Conservation (phyloP, 2,329 filamentous ascomycete genomes). For the Aureobasidium sp. region DNA sequence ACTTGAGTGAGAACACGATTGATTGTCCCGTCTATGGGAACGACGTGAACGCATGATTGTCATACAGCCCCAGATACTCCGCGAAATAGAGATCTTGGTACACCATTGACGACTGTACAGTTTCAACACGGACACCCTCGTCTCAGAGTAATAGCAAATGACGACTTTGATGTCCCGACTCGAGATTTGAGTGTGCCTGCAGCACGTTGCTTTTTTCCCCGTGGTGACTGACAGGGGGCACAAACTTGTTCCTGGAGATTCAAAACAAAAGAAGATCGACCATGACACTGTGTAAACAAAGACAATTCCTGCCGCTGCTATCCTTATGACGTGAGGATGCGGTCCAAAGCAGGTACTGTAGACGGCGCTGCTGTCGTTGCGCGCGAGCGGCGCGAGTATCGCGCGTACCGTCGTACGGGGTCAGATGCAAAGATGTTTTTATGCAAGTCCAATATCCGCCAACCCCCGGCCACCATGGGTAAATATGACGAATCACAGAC, state of each 20-base stretch:
- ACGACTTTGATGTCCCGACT: slow-evolving; percentile 7
- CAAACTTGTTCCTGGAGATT: slow-evolving; percentile 12
- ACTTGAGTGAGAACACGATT: neutral
- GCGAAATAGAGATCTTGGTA: slow-evolving; percentile 3
- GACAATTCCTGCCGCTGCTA: neutral
- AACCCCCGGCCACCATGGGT: neutral
- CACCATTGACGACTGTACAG: slow-evolving; percentile 4
- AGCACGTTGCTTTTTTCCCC: slow-evolving; percentile 11
- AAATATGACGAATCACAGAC: slow-evolving; percentile 1
- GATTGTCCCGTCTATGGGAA: neutral
- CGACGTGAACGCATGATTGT: slow-evolving; percentile 8
- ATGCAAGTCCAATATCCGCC: neutral
- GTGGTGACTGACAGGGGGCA: neutral
- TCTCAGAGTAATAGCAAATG: slow-evolving; percentile 9
- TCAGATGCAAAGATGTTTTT: neutral
- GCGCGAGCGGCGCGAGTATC: neutral
- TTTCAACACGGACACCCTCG: slow-evolving; percentile 7
- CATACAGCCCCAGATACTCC: slow-evolving; percentile 11
- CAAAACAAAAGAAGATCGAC: slow-evolving; percentile 4
- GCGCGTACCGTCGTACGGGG: neutral
- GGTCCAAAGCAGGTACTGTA: neutral
- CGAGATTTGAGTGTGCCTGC: neutral
- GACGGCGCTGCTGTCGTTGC: neutral
- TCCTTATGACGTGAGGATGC: neutral
- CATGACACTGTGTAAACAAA: slow-evolving; percentile 1